Evolutionary conservation across 495 filamentous ascomycete species (phyloP), one percentile per base, ranked within the genome.

Genomic region (Daldinia bambusicola): DNA sequence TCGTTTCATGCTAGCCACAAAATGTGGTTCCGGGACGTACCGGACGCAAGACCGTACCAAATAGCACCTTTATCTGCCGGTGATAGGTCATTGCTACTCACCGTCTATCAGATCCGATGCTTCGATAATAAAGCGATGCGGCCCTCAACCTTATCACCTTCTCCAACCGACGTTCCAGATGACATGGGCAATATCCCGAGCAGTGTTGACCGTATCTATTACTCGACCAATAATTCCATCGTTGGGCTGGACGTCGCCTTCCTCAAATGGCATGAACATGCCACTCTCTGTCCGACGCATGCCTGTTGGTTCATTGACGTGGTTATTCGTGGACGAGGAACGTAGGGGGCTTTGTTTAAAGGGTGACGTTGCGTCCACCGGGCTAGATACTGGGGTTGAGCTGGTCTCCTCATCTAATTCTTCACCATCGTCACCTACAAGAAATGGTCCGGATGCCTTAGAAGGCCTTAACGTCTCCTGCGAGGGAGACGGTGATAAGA

Each of bases 91-190:
- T 30, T 5, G 14, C 16, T 20, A 20, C 6, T 48, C 34, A 5
- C 59, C 14, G 26, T 57, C 58, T n/a, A 53, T 32, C 36, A 59
- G 53, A 9, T 34, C 50, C 20, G 57, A 7, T 45, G 20, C 16
- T 57, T 45, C 52, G 32, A 37, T 8, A 53, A 26, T 7, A 6
- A 48, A 26, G 14, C 22, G 16, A 32, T 51, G 32, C 37, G 9
- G 2, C 30, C 5, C 9, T 36, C 37, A 5, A 4, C 30, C 5
- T 9, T 36, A 18, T 91, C 75, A 94, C 69, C 88, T 85, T 71
- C 92, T 88, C 95, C 95, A 98, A 38, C 95, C 95, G 61, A 98
- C 95, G 77, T 99, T 99, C 94, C 93, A 97, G 70, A 98, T 93
- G 40, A 98, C 94, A 82, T 97, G 93, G 40, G 91, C 93, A 72